Percentiles rank a stretch among this genome's conserved stretches.
Conservation (phyloP, 805 yeast genomes). For the Kluyveromyces siamensis region DNA sequence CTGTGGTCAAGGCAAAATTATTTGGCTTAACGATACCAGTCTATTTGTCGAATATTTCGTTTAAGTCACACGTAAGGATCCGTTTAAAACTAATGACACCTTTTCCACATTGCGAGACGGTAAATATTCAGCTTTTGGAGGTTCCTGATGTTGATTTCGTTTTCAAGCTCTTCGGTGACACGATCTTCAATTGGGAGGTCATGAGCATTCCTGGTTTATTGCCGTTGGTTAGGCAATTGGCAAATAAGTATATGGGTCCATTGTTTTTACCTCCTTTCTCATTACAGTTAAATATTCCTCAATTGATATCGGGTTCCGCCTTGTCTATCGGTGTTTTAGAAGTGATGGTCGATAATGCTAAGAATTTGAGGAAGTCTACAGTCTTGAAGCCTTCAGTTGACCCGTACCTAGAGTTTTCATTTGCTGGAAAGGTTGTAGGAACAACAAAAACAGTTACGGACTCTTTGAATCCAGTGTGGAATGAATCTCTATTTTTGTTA, state of each 20-base stretch:
- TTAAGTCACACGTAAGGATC: constrained; percentile 65
- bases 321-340: constrained; percentile 83
- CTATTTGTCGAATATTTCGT: constrained; percentile 69
- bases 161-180: constrained; percentile 64
- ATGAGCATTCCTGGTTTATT: constrained; percentile 81
- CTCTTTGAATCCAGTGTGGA: constrained; percentile 71
- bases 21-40: constrained; percentile 81
- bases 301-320: constrained; percentile 77
- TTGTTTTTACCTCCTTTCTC: constrained; percentile 84
- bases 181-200: constrained; percentile 79
- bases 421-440: constrained; percentile 48
- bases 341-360: constrained; percentile 57
- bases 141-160: constrained; percentile 86
- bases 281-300: constrained; percentile 87
- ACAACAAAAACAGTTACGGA: constrained; percentile 61
- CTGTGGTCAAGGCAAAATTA: constrained; percentile 67
- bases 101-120: constrained; percentile 90
- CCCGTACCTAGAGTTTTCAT: constrained; percentile 75
- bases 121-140: constrained; percentile 74
- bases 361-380: constrained; percentile 54
- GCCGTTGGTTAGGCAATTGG: constrained; percentile 75
- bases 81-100: constrained; percentile 82
- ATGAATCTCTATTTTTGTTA: constrained; percentile 65
- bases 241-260: constrained; percentile 81
- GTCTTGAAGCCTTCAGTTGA: constrained; percentile 73